Evolutionary conservation across 495 filamentous ascomycete genomes (phyloP).

Genomic region (Penicillium argentinense): DNA sequence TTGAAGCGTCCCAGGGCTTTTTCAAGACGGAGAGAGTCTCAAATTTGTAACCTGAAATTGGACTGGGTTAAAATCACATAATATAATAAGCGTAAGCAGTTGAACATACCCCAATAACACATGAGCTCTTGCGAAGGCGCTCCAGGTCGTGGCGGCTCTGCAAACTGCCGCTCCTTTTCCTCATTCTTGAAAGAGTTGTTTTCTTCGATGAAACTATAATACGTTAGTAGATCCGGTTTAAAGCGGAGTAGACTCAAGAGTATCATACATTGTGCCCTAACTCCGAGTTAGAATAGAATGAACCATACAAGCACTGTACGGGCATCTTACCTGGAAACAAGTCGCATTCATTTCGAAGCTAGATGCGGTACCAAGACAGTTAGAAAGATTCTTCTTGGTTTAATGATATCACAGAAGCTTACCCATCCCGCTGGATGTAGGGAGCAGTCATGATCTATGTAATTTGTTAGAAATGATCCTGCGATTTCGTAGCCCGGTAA

Average conservation of each 20-base stretch:
- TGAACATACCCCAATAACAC: conserved; percentile 64
- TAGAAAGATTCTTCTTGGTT: not conserved
- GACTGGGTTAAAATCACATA: too few relatives aligned
- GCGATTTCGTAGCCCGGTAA: not conserved
- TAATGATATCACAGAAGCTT: too few relatives aligned
- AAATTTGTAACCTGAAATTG: conserved; percentile 83
- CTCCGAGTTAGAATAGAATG: conserved; percentile 8
- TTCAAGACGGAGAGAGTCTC: conserved; percentile 79
- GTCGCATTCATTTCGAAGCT: conserved; percentile 98
- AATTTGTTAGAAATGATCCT: not conserved
- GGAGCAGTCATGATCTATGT: conserved; percentile 78
- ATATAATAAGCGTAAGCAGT: too few relatives aligned
- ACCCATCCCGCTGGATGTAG: conserved; percentile 81
- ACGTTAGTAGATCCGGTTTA: conserved; percentile 7
- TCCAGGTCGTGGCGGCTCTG: too few relatives aligned
- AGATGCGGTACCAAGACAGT: conserved; percentile 9
- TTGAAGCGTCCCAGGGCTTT: conserved; percentile 65
- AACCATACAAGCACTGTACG: conserved; percentile 9
- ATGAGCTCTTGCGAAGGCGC: conserved; percentile 62
- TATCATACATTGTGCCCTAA: conserved; percentile 76
- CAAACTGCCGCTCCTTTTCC: conserved; percentile 53
- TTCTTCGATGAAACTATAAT: conserved; percentile 85
- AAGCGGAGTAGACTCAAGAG: not conserved
- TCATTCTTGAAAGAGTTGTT: conserved; percentile 67
- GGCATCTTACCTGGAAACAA: conserved; percentile 69